These are phyloP conservation scores for Sporodiniella umbellata DNA, from an alignment of 371 early-diverging fungal species.

Conservation along the genomic window DNA sequence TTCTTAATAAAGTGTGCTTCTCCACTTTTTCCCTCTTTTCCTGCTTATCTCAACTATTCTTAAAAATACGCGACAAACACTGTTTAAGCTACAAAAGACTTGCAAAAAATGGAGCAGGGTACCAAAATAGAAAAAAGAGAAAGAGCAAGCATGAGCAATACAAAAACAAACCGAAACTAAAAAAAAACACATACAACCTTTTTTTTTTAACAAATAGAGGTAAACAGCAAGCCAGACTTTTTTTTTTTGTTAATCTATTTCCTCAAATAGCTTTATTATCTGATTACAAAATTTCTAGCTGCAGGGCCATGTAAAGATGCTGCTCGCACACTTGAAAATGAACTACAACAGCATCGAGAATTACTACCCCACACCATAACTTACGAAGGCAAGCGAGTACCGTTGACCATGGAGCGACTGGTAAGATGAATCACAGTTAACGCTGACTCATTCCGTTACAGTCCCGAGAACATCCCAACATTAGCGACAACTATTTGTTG, in stretches of 20 bases:
- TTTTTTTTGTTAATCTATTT: slow-evolving; percentile 2
- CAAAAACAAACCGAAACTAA: too few relatives aligned
- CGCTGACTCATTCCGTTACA: slow-evolving; percentile 7
- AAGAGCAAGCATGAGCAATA: too few relatives aligned
- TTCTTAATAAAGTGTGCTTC: not conserved
- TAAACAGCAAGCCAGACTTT: not conserved
- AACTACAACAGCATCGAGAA: slow-evolving; percentile 45
- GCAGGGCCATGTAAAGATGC: slow-evolving; percentile 55
- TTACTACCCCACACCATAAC: slow-evolving; percentile 59
- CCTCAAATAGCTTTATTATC: slow-evolving; percentile 52
- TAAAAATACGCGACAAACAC: not conserved
- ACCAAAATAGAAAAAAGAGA: too few relatives aligned
- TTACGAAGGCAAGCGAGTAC: slow-evolving; percentile 60
- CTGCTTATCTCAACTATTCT: not conserved
- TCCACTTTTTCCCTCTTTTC: not conserved
- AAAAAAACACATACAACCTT: not conserved
- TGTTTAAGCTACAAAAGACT: not conserved
- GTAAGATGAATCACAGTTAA: slow-evolving; percentile 36
- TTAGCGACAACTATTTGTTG: slow-evolving; percentile 25
- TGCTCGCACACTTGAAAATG: slow-evolving; percentile 43
- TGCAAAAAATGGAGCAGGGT: not conserved
- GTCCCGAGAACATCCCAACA: slow-evolving; percentile 28
- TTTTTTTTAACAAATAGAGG: not conserved
- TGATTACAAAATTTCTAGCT: slow-evolving; percentile 57
- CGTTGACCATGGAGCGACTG: slow-evolving; percentile 55